Evolutionary conservation across 164 flowering plant genomes (phyloP).

Genomic region (grape (Vitis vinifera)): ASM3070453v1 NC_081809.1:5058001-5058500

Average conservation of each 20-base stretch:
- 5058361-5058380: slow-evolving; percentile 40
- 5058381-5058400: slow-evolving; percentile 37
- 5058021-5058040: slow-evolving; percentile 45
- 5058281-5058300: slow-evolving; percentile 53
- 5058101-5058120: slow-evolving; percentile 41
- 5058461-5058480: too few species aligned
- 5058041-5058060: slow-evolving; percentile 50
- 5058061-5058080: slow-evolving; percentile 24
- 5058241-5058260: slow-evolving; percentile 60
- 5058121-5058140: slow-evolving; percentile 34
- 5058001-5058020: slow-evolving; percentile 31
- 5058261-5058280: slow-evolving; percentile 70
- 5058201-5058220: slow-evolving; percentile 38
- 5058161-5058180: slow-evolving; percentile 33
- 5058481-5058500: too few species aligned
- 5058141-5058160: slow-evolving; percentile 34
- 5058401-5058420: slow-evolving; percentile 46
- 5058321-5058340: slow-evolving; percentile 46
- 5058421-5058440: slow-evolving; percentile 55
- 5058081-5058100: slow-evolving; percentile 32
- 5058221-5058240: slow-evolving; percentile 31
- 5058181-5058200: slow-evolving; percentile 33
- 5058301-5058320: slow-evolving; percentile 45
- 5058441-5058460: slow-evolving; percentile 36
- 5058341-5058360: slow-evolving; percentile 50